Percentiles rank a stretch among this genome's conserved stretches.
Conservation (phyloP, 2,329 filamentous ascomycete genomes). For the Endothia cerciana region DNA sequence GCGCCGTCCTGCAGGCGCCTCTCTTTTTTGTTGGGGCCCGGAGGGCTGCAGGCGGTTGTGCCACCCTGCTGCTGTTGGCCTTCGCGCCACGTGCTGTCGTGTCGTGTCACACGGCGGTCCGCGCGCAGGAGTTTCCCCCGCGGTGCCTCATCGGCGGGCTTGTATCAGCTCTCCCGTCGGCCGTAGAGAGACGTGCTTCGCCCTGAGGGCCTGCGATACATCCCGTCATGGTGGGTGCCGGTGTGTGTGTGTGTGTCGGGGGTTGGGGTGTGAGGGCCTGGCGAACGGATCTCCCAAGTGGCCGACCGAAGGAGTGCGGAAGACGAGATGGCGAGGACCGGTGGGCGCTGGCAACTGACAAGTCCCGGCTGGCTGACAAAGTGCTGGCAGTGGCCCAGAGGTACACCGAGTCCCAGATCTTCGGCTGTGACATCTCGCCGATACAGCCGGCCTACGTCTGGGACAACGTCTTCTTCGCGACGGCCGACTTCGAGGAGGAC, state of each 20-base stretch:
- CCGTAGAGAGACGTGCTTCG: background rate
- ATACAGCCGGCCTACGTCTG: conserved; percentile 57
- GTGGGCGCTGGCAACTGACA: too few relatives aligned
- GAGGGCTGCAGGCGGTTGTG: conserved; percentile 7
- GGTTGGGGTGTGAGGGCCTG: too few relatives aligned
- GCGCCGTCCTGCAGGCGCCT: background rate
- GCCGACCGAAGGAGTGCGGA: too few relatives aligned
- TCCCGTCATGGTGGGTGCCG: too few relatives aligned
- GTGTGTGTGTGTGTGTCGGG: too few relatives aligned
- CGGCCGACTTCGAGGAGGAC: conserved; percentile 57
- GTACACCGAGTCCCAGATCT: conserved; percentile 49
- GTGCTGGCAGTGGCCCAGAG: conserved; percentile 49
- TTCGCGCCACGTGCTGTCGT: background rate
- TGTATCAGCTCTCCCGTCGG: background rate
- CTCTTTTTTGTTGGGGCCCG: background rate
- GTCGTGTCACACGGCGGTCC: background rate
- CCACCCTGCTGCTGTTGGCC: background rate
- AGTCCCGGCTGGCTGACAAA: too few relatives aligned
- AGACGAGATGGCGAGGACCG: too few relatives aligned
- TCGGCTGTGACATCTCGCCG: conserved; percentile 55
- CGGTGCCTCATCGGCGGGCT: background rate
- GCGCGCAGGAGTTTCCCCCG: background rate
- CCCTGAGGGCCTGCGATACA: too few relatives aligned
- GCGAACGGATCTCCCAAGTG: too few relatives aligned
- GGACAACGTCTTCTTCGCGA: conserved; percentile 54